phyloP scores from a whole-genome alignment of 768 basidiomycete genomes.

The Lactarius indigo region DNA sequence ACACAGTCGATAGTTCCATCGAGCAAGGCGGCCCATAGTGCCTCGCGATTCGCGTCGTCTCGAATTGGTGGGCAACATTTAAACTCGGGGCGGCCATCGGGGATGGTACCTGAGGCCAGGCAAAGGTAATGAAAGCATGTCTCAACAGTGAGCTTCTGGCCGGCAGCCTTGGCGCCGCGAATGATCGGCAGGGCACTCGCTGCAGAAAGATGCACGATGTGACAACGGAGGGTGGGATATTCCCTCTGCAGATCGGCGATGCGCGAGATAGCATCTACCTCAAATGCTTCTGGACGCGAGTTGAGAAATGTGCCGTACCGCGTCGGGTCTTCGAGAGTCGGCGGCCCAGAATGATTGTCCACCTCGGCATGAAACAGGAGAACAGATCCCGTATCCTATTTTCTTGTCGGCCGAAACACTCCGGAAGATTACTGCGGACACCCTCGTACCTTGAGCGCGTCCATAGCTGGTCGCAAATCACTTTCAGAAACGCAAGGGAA shows the following conservation, averaged over 20 bases:
- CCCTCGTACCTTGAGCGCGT: conserved; percentile 58
- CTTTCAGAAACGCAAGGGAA: conserved; percentile 80
- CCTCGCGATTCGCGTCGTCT: conserved; percentile 62
- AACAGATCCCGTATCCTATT: conserved; percentile 63
- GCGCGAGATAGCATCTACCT: conserved; percentile 76
- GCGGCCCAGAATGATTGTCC: conserved; percentile 38
- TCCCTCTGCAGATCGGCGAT: conserved; percentile 61
- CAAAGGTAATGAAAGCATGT: conserved; percentile 98
- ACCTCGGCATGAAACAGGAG: conserved; percentile 95
- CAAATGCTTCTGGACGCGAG: conserved; percentile 79
- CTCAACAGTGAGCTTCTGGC: conserved; percentile 81
- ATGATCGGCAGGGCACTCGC: conserved; percentile 76
- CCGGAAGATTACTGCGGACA: not conserved
- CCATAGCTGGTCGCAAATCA: conserved; percentile 70
- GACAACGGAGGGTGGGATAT: conserved; percentile 71
- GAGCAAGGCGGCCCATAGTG: conserved; percentile 75
- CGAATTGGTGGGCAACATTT: conserved; percentile 97
- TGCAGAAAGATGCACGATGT: conserved; percentile 95
- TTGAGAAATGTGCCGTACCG: conserved; percentile 78
- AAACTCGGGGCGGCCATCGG: conserved; percentile 75
- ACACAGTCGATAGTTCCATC: conserved; percentile 88
- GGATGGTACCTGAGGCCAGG: conserved; percentile 68
- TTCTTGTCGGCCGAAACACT: not conserved
- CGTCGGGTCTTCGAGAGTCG: conserved; percentile 40
- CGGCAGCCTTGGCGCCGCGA: conserved; percentile 58